Conservation (phyloP, 257 asterid genomes). For the Solanum etuberosum region DNA sequence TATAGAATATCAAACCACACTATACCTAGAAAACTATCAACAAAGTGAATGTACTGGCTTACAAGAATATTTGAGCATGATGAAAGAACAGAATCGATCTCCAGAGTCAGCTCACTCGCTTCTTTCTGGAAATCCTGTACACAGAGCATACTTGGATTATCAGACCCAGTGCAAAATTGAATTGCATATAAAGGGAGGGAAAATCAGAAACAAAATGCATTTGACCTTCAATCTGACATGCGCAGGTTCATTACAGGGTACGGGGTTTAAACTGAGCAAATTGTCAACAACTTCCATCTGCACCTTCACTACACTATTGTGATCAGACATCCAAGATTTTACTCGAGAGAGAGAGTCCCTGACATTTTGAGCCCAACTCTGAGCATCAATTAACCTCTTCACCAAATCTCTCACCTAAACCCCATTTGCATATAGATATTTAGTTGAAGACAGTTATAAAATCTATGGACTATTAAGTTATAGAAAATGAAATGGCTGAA, state of each 20-base stretch:
- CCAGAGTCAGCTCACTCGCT: slow-evolving; percentile 49
- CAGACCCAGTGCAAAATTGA: slow-evolving; percentile 12
- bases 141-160: background rate
- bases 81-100: slow-evolving; percentile 51
- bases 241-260: slow-evolving; percentile 55
- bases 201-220: slow-evolving; percentile 4
- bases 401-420: slow-evolving; percentile 62
- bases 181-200: background rate
- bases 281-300: slow-evolving; percentile 42
- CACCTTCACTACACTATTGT: slow-evolving; percentile 27
- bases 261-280: slow-evolving; percentile 40
- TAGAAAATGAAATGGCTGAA: slow-evolving; percentile 15
- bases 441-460: slow-evolving; percentile 8
- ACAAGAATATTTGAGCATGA: slow-evolving; percentile 38
- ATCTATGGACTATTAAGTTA: background rate
- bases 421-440: slow-evolving; percentile 5
- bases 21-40: background rate
- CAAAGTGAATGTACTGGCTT: slow-evolving; percentile 21
- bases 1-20: background rate
- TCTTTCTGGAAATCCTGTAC: slow-evolving; percentile 51
- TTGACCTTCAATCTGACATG: slow-evolving; percentile 56
- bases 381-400: slow-evolving; percentile 52
- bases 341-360: slow-evolving; percentile 51
- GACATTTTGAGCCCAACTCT: slow-evolving; percentile 60
- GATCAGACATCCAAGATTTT: slow-evolving; percentile 40